Base-by-base conservation (phyloP, 805 yeast genomes). In the Metschnikowia rubicola region DNA sequence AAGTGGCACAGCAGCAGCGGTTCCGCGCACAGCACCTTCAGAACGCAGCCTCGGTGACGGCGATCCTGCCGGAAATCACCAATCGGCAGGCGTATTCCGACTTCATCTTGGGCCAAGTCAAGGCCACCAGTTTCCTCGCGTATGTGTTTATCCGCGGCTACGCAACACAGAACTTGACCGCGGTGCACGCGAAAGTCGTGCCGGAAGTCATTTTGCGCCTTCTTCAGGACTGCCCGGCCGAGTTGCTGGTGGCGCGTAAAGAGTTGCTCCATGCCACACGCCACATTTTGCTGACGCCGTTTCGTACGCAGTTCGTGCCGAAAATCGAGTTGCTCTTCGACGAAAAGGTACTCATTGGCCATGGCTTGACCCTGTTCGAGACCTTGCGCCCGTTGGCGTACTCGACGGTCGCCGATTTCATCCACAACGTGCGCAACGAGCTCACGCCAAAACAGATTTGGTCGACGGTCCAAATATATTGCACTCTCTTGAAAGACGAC, bases 161-260 rank as follows among this genome's bases (percentile, higher is more conserved):
- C 59, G 83, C 96, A 2, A 78, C 81, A 32, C 82, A 81, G 35
- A 74, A 85, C 44, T 65, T 86, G 50, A 50, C 62, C 7, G 59
- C 58, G 4, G 68, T 63, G 10, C 71, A 67, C 45, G 64, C 68
- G 15, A 77, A 79, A 47, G 75, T 79, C 35, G 88, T 94, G 8
- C 99, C 99, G 0, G 96, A 88, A 50, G 78, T 91, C 46, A 87
- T 94, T 35, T 78, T 91, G 45, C 74, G 98, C 53, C 69, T 94
- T 35, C 69, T 94, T 35, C 96, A 91, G 65, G 98, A 95, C 64
- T 94, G 98, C 64, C 99, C 99, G 3, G 83, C 94, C 13, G 98
- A 92, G 61, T 72, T 89, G 41, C 86, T 96, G 4, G 83, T 90
- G 3, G 96, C 97, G 0, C 77, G 98, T 60, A 90, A 91, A 63